Evolutionary conservation across 805 yeast genomes (phyloP).

Genomic region (Starmerella cellae): DNA sequence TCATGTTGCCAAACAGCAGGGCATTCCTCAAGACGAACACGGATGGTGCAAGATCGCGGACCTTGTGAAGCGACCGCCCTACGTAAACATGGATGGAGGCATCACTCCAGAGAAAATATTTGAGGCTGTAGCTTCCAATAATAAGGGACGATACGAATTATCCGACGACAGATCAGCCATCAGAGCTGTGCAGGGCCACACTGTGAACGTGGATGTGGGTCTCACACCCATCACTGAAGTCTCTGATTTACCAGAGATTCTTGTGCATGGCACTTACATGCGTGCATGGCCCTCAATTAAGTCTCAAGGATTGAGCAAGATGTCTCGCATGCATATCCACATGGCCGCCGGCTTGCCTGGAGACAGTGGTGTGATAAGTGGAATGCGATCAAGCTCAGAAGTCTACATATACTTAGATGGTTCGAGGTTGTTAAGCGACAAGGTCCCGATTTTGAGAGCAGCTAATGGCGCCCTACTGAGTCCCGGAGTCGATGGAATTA

Average conservation of each 20-base stretch:
- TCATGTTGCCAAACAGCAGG: constrained; percentile 70
- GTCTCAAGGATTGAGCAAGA: constrained; percentile 45
- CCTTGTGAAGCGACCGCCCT: constrained; percentile 42
- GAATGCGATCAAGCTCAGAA: constrained; percentile 48
- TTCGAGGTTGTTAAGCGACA: constrained; percentile 34
- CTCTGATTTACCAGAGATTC: constrained; percentile 36
- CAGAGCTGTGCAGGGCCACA: constrained; percentile 94
- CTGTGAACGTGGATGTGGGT: constrained; percentile 39
- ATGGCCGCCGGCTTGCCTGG: constrained; percentile 50
- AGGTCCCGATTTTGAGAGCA: constrained; percentile 45
- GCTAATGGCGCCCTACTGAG: constrained; percentile 64
- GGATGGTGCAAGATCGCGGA: constrained; percentile 53
- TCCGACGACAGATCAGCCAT: constrained; percentile 29
- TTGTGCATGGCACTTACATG: constrained; percentile 71
- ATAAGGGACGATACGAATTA: constrained; percentile 57
- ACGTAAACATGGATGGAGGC: constrained; percentile 40
- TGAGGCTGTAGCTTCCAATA: constrained; percentile 49
- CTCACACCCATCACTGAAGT: constrained; percentile 29
- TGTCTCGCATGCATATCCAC: constrained; percentile 79
- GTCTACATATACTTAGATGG: constrained; percentile 54
- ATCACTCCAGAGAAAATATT: constrained; percentile 46
- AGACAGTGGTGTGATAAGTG: constrained; percentile 44
- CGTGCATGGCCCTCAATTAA: constrained; percentile 37
- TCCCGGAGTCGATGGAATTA: constrained; percentile 46
- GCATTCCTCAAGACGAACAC: constrained; percentile 44